Percentiles rank a stretch among this genome's conserved stretches.
Conservation (phyloP, 192 early-diverging fungal genomes). For the Coemansia sp. region DNA sequence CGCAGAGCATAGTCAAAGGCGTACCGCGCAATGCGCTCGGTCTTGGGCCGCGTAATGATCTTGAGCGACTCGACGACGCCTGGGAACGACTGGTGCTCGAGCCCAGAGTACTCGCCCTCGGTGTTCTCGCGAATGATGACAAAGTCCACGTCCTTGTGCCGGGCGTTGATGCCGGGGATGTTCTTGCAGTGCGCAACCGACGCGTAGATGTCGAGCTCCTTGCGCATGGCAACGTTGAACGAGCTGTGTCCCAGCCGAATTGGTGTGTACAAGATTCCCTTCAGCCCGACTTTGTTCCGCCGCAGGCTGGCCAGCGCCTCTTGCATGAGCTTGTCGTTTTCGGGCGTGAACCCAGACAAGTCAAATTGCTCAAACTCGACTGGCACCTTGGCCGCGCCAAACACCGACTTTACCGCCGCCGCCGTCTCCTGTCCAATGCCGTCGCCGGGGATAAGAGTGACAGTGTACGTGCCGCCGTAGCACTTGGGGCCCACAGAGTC, state of each 20-base stretch:
- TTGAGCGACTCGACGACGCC: conserved; percentile 99
- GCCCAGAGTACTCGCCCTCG: conserved; percentile 99
- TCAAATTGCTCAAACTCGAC: conserved; percentile 98
- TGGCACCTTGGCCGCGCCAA: conserved; percentile 89
- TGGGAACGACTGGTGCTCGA: conserved; percentile 97
- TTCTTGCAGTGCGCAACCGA: conserved; percentile 91
- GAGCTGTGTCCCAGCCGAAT: conserved; percentile 85
- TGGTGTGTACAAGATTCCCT: conserved; percentile 92
- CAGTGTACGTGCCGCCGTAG: conserved; percentile 94
- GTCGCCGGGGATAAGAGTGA: conserved; percentile 98
- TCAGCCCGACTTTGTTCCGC: conserved; percentile 96
- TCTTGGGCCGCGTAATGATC: conserved; percentile 94
- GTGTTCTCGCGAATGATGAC: conserved; percentile 99
- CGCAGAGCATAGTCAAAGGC: conserved; percentile 99
- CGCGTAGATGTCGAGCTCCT: conserved; percentile 98
- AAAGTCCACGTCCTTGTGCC: conserved; percentile 95
- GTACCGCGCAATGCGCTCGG: conserved; percentile 97
- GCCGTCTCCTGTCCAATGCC: conserved; percentile 96
- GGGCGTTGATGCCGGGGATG: conserved; percentile 79
- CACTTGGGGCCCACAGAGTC: conserved; percentile 52
- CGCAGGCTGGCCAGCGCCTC: conserved; percentile 87
- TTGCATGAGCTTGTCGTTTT: conserved; percentile 79
- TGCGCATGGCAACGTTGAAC: conserved; percentile 95
- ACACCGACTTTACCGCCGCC: conserved; percentile 87
- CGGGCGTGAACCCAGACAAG: conserved; percentile 85